Base-by-base conservation (phyloP, 257 asterid genomes). In the Solanum dulcamara region DNA sequence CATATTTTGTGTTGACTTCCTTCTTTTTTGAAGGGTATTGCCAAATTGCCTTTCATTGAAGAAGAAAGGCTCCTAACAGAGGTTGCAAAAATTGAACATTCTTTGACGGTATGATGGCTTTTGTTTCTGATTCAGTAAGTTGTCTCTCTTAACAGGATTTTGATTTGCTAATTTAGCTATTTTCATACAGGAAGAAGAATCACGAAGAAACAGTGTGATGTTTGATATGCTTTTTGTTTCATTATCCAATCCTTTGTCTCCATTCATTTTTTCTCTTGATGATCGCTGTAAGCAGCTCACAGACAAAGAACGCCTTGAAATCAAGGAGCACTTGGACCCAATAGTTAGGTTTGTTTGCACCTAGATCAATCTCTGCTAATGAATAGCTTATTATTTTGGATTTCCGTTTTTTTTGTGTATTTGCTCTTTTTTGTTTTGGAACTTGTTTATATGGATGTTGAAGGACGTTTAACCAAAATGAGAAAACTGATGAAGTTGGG, bases 141-240 rank as follows among this genome's bases (percentile, higher is more conserved):
- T 77, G 62, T 46, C 64, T 48, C 83, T 79, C 44, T 79, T 48
- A 2, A 33, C 6, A 9, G 24, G 83, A 79, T 46, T 77, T 79
- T 79, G 53, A 35, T 72, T 80, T 46, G 64, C 85, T 84, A 38
- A 81, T 46, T 51, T 75, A 24, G 42, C 81, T 67, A 60, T 35
- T 83, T 85, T 77, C 86, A 53, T 48, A 88, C 92, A 96, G 99
- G 98, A 95, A 84, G 99, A 96, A 77, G 98, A 96, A 88, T 89
- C 90, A 53, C 92, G 99, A 59, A 94, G 99, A 91, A 96, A 96
- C 90, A 94, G 99, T 75, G 87, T 87, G 88, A 94, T 94, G 98
- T 90, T 84, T 81, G 97, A 96, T 87, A 93, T 96, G 99, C 94
- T 96, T 86, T 96, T 96, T 81, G 87, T 95, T 71, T 95, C 99